A percentile compares a stretch with the other conserved stretches of the same genome.
These are phyloP conservation scores for Eimeria tenella DNA, from an alignment of 169 alveolate genomes.

Conservation along the genomic window DNA sequence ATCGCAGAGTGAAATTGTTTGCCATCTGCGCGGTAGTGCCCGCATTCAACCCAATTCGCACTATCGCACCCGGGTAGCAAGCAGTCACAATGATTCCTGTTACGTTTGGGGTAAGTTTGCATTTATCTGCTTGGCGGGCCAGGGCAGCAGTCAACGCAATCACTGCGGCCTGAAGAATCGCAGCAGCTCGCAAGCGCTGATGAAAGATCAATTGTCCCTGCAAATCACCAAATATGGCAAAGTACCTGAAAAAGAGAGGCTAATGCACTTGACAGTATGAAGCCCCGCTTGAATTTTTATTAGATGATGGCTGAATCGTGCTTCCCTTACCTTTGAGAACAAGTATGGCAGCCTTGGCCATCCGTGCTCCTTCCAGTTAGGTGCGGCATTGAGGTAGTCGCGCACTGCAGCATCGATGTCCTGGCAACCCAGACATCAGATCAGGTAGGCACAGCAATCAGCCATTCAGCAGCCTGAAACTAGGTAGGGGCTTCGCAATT, in stretches of 20 bases:
- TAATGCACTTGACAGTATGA: no score
- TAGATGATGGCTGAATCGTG: background rate
- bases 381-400: background rate
- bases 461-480: background rate
- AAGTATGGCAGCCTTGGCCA: constrained; percentile 38
- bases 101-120: background rate
- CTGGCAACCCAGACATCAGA: background rate
- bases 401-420: constrained; percentile 28
- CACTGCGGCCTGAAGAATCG: constrained; percentile 41
- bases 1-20: no score
- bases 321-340: constrained; percentile 22
- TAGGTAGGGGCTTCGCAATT: no score
- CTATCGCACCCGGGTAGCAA: constrained; percentile 56
- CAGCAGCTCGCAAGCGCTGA: background rate
- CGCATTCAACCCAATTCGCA: no score
- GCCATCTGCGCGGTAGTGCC: no score
- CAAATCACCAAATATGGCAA: no score
- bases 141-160: constrained; percentile 50
- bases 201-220: no score
- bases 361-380: constrained; percentile 6
- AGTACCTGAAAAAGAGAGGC: no score
- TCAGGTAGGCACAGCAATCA: background rate
- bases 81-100: constrained; percentile 56
- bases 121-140: constrained; percentile 58
- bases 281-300: background rate